Base-by-base conservation (phyloP, 306 rosid genomes). In the Hippophae tibetana region DNA sequence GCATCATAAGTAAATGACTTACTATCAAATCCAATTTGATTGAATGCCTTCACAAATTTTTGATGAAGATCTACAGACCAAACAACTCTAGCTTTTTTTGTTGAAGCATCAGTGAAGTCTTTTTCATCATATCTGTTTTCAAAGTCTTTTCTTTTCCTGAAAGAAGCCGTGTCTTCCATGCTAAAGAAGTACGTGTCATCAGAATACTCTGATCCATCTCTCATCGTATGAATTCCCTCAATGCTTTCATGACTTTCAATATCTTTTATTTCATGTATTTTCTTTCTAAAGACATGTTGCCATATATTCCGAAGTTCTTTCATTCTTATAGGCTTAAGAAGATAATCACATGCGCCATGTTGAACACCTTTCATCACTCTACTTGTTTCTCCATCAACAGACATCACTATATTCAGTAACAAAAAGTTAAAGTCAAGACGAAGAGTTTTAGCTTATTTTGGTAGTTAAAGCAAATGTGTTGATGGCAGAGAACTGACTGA, bases 51-150 rank as follows among this genome's bases (percentile, higher is more conserved):
- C 14, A 93, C 99, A 64, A 93, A 93, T 80, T 93, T 84, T 76
- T 93, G 99, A 74, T 93, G 99, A 67, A 93, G 97, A 72, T 93
- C 99, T 2, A 93, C 84, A 18, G 97, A 88, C 99, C 99, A 93
- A 62, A 93, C 95, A 13, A 93, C 97, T 76, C 99, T 80, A 56
- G 96, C 88, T 76, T 84, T 93, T 80, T 88, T 93, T 0, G 84
- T 31, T 12, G 97, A 83, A 45, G 79, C 52, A 63, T 93, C 99
- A 56, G 69, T 42, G 14, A 69, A 78, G 58, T 87, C 98, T 77
- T 13, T 88, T 64, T 92, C 97, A 38, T 88, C 93, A 8, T 72
- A 70, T 64, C 73, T 83, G 72, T 43, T 62, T 55, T 92, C 99
- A 3, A 62, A 31, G 61, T 86, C 97, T 75, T 86, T 93, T 65